Percentiles rank a stretch among this genome's conserved stretches.
These are phyloP conservation scores for Lumnitzera racemosa DNA, from an alignment of 345 rosid genomes.

Conservation along the genomic window DNA sequence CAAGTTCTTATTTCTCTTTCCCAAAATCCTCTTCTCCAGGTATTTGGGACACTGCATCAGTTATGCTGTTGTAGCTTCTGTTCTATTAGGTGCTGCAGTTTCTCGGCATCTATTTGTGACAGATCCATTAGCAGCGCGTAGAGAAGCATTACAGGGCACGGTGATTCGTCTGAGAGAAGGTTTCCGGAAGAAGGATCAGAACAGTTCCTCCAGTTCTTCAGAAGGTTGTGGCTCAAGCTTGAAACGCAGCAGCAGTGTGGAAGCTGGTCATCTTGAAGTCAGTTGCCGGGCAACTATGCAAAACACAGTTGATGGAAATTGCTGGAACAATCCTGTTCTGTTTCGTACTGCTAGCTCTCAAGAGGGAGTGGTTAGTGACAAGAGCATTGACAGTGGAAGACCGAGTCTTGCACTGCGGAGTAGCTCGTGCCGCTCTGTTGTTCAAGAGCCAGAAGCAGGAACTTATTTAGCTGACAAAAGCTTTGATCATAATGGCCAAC, in stretches of 20 bases:
- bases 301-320: conserved; percentile 38
- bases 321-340: conserved; percentile 45
- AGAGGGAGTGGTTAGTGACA: conserved; percentile 80
- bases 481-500: conserved; percentile 52
- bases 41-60: conserved; percentile 97
- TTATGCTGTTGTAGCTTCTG: conserved; percentile 92
- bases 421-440: conserved; percentile 84
- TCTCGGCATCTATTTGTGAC: conserved; percentile 83
- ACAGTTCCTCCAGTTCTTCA: conserved; percentile 91
- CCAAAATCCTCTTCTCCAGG: conserved; percentile 38
- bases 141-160: conserved; percentile 94
- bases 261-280: conserved; percentile 72
- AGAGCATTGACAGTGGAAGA: conserved; percentile 93
- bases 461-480: conserved; percentile 48
- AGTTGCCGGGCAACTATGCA: conserved; percentile 37
- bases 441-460: conserved; percentile 84
- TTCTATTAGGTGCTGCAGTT: conserved; percentile 92
- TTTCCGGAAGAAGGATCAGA: conserved; percentile 84
- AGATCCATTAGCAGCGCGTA: conserved; percentile 88
- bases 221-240: conserved; percentile 98
- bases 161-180: conserved; percentile 98
- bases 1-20: conserved; percentile 9
- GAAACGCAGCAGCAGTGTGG: conserved; percentile 86
- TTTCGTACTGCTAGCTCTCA: conserved; percentile 68
- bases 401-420: conserved; percentile 83